phyloP scores from a whole-genome alignment of 169 alveolate species.

The Theileria parva region DNA sequence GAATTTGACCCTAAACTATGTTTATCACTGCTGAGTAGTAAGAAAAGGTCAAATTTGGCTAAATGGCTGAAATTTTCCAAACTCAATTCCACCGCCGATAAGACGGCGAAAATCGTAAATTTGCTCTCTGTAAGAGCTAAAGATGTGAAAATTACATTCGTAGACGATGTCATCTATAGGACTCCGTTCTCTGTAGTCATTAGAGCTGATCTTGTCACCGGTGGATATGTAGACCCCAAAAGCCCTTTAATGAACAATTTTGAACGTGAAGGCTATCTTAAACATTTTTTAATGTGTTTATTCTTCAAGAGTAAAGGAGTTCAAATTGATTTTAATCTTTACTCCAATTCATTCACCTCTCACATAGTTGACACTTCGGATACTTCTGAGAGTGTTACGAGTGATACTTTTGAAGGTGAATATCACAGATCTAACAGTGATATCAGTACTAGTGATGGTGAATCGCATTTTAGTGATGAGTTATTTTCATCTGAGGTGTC shows the following conservation, averaged over 20 bases:
- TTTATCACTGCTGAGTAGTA: neutral
- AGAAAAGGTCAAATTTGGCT: slow-evolving; percentile 32
- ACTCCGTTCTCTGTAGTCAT: slow-evolving; percentile 55
- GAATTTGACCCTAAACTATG: slow-evolving; percentile 25
- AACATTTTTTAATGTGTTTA: slow-evolving; percentile 28
- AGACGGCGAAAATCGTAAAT: slow-evolving; percentile 35
- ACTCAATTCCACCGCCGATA: slow-evolving; percentile 22
- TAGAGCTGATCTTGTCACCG: slow-evolving; percentile 29
- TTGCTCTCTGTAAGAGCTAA: slow-evolving; percentile 23
- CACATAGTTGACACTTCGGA: neutral
- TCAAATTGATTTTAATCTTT: slow-evolving; percentile 29
- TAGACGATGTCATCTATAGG: slow-evolving; percentile 48
- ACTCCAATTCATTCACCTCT: neutral
- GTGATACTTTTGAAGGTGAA: neutral
- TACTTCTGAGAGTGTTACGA: neutral
- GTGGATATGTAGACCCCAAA: slow-evolving; percentile 33
- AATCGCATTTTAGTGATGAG: slow-evolving; percentile 51
- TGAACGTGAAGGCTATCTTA: slow-evolving; percentile 35
- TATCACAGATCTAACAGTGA: neutral
- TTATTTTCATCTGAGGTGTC: slow-evolving; percentile 30
- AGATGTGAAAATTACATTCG: slow-evolving; percentile 34
- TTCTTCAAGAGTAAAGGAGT: slow-evolving; percentile 41
- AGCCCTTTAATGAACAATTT: slow-evolving; percentile 29
- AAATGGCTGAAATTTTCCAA: slow-evolving; percentile 23
- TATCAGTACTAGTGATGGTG: neutral